Evolutionary conservation across 345 rosid genomes (phyloP).

Genomic region (Ailanthus altissimus): DNA sequence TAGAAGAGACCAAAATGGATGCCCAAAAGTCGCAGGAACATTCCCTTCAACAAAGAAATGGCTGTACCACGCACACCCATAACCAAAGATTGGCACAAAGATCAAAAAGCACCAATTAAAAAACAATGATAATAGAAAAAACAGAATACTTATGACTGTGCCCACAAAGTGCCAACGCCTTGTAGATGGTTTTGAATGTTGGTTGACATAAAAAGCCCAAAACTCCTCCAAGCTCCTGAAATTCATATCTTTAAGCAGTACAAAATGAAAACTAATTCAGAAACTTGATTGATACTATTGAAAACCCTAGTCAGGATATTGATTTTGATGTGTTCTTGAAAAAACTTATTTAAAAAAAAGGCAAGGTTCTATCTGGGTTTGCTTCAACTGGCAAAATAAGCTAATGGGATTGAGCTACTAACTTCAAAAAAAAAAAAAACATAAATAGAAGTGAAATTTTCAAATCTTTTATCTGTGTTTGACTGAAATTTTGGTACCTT

Average conservation of each 20-base stretch:
- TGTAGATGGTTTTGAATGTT: constrained; percentile 86
- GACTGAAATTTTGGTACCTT: constrained; percentile 21
- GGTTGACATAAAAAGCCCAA: constrained; percentile 85
- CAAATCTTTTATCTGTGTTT: constrained; percentile 19
- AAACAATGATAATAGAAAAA: constrained; percentile 50
- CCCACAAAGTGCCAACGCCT: constrained; percentile 90
- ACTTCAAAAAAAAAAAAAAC: not conserved
- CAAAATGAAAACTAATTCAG: constrained; percentile 15
- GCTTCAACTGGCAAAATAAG: constrained; percentile 19
- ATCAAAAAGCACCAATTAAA: constrained; percentile 62
- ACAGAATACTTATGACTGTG: constrained; percentile 50
- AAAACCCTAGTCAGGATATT: constrained; percentile 9
- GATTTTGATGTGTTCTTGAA: constrained; percentile 3
- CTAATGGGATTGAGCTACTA: constrained; percentile 4
- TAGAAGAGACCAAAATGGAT: constrained; percentile 81
- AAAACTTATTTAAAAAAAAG: not conserved
- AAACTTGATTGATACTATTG: not conserved
- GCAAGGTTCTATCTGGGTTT: constrained; percentile 26
- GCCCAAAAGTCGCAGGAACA: constrained; percentile 77
- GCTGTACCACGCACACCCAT: constrained; percentile 92
- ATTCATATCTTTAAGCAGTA: constrained; percentile 48
- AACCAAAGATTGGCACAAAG: constrained; percentile 68
- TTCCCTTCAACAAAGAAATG: constrained; percentile 96
- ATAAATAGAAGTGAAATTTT: not conserved
- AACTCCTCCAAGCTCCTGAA: constrained; percentile 94